phyloP scores from a whole-genome alignment of 1,284 basidiomycete species.

The Fistulina hepatica region DNA sequence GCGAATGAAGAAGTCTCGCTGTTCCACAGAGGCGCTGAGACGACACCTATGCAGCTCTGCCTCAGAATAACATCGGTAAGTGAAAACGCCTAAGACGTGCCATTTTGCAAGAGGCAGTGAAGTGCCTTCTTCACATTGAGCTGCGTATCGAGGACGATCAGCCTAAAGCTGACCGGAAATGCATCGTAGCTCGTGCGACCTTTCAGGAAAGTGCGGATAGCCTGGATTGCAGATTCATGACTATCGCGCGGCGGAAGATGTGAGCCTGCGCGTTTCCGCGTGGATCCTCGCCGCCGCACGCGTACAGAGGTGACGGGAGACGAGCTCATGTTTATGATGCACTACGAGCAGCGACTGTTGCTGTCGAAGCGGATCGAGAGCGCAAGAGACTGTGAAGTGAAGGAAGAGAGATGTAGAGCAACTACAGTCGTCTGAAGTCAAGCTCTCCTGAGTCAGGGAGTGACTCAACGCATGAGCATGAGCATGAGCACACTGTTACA shows the following conservation, averaged over 20 bases:
- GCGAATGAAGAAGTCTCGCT: conserved; percentile 84
- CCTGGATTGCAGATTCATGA: conserved; percentile 66
- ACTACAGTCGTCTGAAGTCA: too few relatives aligned
- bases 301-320: too few relatives aligned
- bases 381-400: too few relatives aligned
- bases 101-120: conserved; percentile 81
- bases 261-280: conserved; percentile 44
- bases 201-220: conserved; percentile 77
- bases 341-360: too few relatives aligned
- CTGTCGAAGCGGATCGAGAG: too few relatives aligned
- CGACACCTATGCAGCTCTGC: conserved; percentile 57
- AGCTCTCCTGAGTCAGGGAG: too few relatives aligned
- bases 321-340: too few relatives aligned
- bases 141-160: conserved; percentile 94
- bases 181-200: conserved; percentile 88
- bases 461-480: too few relatives aligned
- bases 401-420: too few relatives aligned
- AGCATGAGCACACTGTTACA: too few relatives aligned
- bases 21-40: conserved; percentile 98
- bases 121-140: conserved; percentile 90
- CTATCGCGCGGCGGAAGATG: conserved; percentile 53
- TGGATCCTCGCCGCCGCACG: conserved; percentile 28
- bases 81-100: conserved; percentile 31
- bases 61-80: conserved; percentile 6
- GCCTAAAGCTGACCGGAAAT: conserved; percentile 89